Conservation (phyloP, 345 rosid genomes). For the Hevea brasiliensis region DNA sequence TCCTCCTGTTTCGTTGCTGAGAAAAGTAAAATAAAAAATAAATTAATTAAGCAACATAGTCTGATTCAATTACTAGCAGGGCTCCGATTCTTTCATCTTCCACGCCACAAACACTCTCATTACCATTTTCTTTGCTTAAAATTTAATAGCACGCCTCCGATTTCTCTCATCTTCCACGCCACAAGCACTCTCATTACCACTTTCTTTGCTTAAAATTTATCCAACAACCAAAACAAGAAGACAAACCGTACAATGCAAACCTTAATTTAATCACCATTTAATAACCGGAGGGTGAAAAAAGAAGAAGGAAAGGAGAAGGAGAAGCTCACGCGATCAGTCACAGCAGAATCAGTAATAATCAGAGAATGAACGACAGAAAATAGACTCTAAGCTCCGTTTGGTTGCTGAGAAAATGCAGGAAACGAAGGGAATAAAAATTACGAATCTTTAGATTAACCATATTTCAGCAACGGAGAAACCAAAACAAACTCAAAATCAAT, state of each 20-base stretch:
- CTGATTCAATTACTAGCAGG: background rate
- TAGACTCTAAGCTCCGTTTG: constrained; percentile 31
- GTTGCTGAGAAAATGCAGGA: constrained; percentile 32
- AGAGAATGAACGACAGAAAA: background rate
- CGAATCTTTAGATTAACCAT: background rate
- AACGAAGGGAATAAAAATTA: background rate
- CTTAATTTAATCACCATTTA: background rate
- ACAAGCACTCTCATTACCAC: background rate
- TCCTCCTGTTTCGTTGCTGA: constrained; percentile 4
- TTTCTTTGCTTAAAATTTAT: too few relatives aligned
- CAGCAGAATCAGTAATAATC: constrained; percentile 8
- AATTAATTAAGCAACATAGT: background rate
- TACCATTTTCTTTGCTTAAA: too few relatives aligned
- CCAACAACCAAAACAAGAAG: constrained; percentile 3
- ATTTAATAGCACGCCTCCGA: background rate
- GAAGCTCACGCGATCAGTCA: constrained; percentile 9
- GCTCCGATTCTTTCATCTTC: too few relatives aligned
- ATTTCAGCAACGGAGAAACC: background rate
- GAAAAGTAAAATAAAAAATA: background rate
- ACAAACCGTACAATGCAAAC: constrained; percentile 1
- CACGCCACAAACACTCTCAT: too few relatives aligned
- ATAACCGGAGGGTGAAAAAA: background rate
- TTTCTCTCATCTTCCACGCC: background rate
- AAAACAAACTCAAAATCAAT: background rate
- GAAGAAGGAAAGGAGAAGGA: background rate